phyloP scores from a whole-genome alignment of 805 yeast genomes.

The Clavispora fructus region DNA sequence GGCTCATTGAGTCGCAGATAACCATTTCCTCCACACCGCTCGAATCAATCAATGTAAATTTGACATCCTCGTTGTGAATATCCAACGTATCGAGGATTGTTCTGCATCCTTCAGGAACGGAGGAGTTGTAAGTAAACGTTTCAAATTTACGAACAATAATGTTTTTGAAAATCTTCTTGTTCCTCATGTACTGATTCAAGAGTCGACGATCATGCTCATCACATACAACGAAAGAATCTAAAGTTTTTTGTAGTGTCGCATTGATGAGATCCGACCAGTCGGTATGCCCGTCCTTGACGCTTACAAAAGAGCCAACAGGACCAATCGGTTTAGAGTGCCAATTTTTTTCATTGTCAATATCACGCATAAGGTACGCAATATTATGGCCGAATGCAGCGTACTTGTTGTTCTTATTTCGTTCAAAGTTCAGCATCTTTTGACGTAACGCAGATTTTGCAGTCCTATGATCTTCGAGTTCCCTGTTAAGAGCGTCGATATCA shows the following conservation, averaged over 20 bases:
- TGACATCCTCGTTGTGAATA: conserved; percentile 49
- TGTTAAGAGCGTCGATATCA: conserved; percentile 6
- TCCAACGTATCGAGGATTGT: conserved; percentile 60
- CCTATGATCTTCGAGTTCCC: conserved; percentile 7
- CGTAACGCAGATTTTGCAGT: conserved; percentile 1
- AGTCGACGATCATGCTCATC: conserved; percentile 52
- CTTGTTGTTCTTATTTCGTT: conserved; percentile 21
- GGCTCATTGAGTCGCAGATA: conserved; percentile 44
- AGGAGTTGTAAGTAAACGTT: conserved; percentile 45
- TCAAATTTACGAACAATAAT: conserved; percentile 54
- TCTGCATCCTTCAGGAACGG: conserved; percentile 36
- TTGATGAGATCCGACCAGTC: conserved; percentile 63
- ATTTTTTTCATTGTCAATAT: conserved; percentile 20
- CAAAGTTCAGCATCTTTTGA: conserved; percentile 6
- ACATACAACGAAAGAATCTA: conserved; percentile 65
- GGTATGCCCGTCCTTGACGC: conserved; percentile 48
- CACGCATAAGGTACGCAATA: conserved; percentile 37
- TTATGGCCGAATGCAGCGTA: conserved; percentile 48
- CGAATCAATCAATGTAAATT: conserved; percentile 60
- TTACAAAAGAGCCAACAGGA: conserved; percentile 65
- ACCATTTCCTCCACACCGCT: conserved; percentile 54
- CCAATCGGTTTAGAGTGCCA: conserved; percentile 61
- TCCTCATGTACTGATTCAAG: conserved; percentile 29
- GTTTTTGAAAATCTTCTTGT: conserved; percentile 27
- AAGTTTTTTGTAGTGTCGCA: conserved; percentile 40